Conservation (phyloP, 2,329 filamentous ascomycete genomes). For the Zopfia rhizophila region DNA sequence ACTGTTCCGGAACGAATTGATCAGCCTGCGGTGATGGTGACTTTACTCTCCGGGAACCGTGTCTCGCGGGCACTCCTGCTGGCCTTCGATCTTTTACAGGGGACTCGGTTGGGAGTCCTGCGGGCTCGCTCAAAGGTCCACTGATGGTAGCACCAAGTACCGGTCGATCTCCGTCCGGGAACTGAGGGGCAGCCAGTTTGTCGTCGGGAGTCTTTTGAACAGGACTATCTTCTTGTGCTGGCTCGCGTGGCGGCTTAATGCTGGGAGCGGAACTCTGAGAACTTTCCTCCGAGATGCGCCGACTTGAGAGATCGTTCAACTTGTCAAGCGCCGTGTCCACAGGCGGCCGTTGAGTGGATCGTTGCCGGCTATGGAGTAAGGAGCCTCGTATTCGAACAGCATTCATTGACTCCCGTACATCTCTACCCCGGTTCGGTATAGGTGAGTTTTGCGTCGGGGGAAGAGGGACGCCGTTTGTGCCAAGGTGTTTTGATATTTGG, state of each 20-base stretch:
- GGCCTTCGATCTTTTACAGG: conserved; percentile 34
- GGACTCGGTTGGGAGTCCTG: conserved; percentile 36
- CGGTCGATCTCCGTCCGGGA: conserved; percentile 43
- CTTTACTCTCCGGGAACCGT: conserved; percentile 45
- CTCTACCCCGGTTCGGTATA: conserved; percentile 84
- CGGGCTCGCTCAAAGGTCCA: conserved; percentile 47
- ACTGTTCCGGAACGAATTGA: conserved; percentile 62
- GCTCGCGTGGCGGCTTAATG: conserved; percentile 46
- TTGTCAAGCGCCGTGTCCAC: conserved; percentile 72
- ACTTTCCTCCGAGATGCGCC: conserved; percentile 72
- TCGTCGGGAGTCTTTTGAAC: conserved; percentile 71
- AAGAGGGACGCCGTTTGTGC: conserved; percentile 85
- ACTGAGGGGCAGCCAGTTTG: conserved; percentile 61
- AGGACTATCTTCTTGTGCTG: conserved; percentile 43
- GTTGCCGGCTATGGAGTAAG: conserved; percentile 62
- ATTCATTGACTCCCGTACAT: conserved; percentile 85
- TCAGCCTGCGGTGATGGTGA: conserved; percentile 54
- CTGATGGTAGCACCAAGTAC: conserved; percentile 47
- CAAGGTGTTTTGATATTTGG: conserved; percentile 94
- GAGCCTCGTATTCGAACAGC: conserved; percentile 71
- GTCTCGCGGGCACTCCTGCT: conserved; percentile 35
- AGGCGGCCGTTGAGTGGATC: conserved; percentile 59
- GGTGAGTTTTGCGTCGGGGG: conserved; percentile 81
- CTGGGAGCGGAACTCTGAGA: conserved; percentile 50
- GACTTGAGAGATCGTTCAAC: conserved; percentile 51